Conservation (phyloP, 192 early-diverging fungal genomes). For the Spizellomyces punctatus region DNA sequence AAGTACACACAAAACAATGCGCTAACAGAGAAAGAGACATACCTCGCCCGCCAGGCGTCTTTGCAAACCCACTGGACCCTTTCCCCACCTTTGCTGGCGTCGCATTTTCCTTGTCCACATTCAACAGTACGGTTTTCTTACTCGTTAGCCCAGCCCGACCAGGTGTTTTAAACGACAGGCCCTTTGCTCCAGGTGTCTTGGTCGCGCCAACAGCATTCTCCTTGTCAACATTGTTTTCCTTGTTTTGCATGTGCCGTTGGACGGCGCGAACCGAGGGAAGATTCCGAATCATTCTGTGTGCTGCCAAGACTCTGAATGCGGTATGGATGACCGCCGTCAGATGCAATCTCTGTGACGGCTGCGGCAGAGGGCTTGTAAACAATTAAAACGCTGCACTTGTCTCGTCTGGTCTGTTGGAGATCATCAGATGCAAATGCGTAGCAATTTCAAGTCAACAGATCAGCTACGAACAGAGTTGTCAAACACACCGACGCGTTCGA, state of each 20-base stretch:
- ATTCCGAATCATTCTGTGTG: background rate
- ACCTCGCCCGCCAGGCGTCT: conserved; percentile 7
- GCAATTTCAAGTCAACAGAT: too few species aligned
- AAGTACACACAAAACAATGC: too few species aligned
- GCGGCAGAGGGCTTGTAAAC: too few species aligned
- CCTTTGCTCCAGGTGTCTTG: background rate
- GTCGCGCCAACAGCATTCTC: background rate
- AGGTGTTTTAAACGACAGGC: background rate
- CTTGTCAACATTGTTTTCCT: background rate
- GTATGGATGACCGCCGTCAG: too few species aligned
- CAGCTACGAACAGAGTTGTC: too few species aligned
- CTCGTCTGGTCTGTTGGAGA: too few species aligned
- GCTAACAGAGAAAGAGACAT: background rate
- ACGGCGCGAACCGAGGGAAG: conserved; percentile 14
- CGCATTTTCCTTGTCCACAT: background rate
- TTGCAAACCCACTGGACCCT: background rate
- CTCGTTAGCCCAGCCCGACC: background rate
- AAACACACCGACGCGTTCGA: too few species aligned
- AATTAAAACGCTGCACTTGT: too few species aligned
- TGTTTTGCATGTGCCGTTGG: background rate
- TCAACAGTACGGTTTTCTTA: background rate
- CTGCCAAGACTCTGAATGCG: background rate
- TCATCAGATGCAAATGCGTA: too few species aligned
- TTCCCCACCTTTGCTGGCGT: background rate
- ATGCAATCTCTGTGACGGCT: too few species aligned